Percentiles rank a stretch among this genome's conserved stretches.
These are phyloP conservation scores for Whalleya microplaca DNA, from an alignment of 2,329 filamentous ascomycete genomes.

Conservation along the genomic window DNA sequence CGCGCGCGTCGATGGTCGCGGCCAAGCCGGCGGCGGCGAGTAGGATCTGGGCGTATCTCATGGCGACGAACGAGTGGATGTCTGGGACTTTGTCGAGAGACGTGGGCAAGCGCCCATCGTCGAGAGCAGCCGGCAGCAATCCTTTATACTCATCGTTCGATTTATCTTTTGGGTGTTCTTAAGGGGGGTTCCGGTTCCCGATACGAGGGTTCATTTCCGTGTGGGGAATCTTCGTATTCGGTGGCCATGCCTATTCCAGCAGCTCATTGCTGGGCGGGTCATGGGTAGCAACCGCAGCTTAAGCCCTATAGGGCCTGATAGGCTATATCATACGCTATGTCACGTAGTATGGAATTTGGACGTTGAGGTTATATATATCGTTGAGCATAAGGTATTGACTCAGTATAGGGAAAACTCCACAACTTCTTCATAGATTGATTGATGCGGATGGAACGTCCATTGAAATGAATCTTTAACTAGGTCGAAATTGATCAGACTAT, in stretches of 20 bases:
- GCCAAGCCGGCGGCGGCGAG: constrained; percentile 4
- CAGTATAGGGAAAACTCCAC: too few relatives aligned
- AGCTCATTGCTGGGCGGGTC: background rate
- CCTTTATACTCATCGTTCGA: background rate
- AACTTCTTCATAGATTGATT: too few relatives aligned
- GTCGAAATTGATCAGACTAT: too few relatives aligned
- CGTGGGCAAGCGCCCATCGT: background rate
- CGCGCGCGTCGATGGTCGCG: constrained; percentile 2
- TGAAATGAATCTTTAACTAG: too few relatives aligned
- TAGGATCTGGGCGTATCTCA: constrained; percentile 4
- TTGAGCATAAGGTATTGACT: too few relatives aligned
- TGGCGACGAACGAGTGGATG: background rate
- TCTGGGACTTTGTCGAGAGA: background rate
- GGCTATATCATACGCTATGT: too few relatives aligned
- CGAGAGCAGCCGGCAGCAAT: background rate
- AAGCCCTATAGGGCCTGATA: too few relatives aligned
- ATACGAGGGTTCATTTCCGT: constrained; percentile 9
- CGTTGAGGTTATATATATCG: too few relatives aligned
- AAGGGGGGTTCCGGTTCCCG: background rate
- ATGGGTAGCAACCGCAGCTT: too few relatives aligned
- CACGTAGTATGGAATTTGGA: too few relatives aligned
- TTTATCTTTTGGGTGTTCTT: background rate
- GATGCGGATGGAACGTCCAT: too few relatives aligned
- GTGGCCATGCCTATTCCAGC: constrained; percentile 1
- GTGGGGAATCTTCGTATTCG: constrained; percentile 23